Conservation (phyloP, 345 rosid genomes). For the Salix exigua region DNA sequence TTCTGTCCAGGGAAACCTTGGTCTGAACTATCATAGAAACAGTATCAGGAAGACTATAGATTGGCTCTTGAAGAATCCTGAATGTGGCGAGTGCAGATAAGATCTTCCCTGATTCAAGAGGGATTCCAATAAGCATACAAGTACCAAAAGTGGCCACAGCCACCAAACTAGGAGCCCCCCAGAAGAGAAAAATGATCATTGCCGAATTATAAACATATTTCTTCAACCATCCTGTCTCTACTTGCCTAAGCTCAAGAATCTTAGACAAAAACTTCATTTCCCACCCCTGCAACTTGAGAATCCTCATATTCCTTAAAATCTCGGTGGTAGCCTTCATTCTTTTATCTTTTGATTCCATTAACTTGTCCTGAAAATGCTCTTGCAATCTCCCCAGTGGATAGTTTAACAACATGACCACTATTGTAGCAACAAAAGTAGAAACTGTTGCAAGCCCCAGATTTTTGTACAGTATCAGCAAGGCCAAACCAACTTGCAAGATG, state of each 20-base stretch:
- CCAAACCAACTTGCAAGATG: slow-evolving; percentile 28
- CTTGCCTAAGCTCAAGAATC: slow-evolving; percentile 24
- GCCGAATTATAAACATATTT: slow-evolving; percentile 22
- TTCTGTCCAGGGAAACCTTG: slow-evolving; percentile 36
- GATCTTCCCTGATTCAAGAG: slow-evolving; percentile 33
- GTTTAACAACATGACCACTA: slow-evolving; percentile 26
- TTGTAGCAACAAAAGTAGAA: slow-evolving; percentile 18
- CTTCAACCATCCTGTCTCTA: slow-evolving; percentile 31
- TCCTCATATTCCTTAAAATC: slow-evolving; percentile 32
- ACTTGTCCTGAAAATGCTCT: slow-evolving; percentile 25
- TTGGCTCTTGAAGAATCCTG: slow-evolving; percentile 31
- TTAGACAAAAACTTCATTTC: slow-evolving; percentile 39
- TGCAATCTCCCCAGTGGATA: slow-evolving; percentile 25
- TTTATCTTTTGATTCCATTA: slow-evolving; percentile 35
- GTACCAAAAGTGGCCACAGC: slow-evolving; percentile 32
- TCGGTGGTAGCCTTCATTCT: slow-evolving; percentile 37
- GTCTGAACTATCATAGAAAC: slow-evolving; percentile 33
- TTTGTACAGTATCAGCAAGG: slow-evolving; percentile 27
- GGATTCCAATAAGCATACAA: slow-evolving; percentile 26
- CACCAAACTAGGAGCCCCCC: slow-evolving; percentile 27
- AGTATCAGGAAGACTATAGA: slow-evolving; percentile 26
- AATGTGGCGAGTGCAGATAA: slow-evolving; percentile 37
- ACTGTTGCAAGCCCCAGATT: slow-evolving; percentile 25
- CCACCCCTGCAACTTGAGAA: slow-evolving; percentile 41
- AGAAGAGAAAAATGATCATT: slow-evolving; percentile 15